Conservation (phyloP, 1,284 basidiomycete species). For the Ceratobasidium sp. region DNA sequence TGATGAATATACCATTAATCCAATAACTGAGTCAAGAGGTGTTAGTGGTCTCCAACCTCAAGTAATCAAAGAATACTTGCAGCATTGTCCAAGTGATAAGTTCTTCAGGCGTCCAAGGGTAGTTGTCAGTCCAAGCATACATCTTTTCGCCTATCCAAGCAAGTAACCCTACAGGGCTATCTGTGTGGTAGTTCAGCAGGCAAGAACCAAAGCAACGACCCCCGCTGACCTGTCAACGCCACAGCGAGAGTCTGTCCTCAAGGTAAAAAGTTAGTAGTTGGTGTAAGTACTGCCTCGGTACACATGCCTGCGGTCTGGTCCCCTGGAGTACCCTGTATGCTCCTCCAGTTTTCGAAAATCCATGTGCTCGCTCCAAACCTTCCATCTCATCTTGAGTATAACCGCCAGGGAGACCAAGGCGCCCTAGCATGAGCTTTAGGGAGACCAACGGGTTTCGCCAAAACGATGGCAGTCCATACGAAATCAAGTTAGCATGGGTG, state of each 20-base stretch:
- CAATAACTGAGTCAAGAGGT: constrained; percentile 9
- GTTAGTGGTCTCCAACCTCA: not conserved
- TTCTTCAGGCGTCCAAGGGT: constrained; percentile 44
- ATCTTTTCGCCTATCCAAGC: constrained; percentile 45
- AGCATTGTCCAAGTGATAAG: constrained; percentile 44
- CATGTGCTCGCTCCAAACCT: constrained; percentile 10
- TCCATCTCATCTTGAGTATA: constrained; percentile 22
- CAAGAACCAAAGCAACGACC: no score
- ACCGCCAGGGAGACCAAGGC: constrained; percentile 6
- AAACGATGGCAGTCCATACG: constrained; percentile 21
- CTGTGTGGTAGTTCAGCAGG: constrained; percentile 12
- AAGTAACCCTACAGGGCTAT: constrained; percentile 43
- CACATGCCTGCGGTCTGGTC: constrained; percentile 43
- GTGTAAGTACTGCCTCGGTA: no score
- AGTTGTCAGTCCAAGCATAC: constrained; percentile 42
- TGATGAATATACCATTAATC: constrained; percentile 7
- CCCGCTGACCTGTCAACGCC: constrained; percentile 40
- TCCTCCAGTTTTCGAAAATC: constrained; percentile 6
- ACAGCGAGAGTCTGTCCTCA: constrained; percentile 42
- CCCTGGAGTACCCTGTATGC: constrained; percentile 26
- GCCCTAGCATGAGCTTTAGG: constrained; percentile 16
- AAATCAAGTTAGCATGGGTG: constrained; percentile 29
- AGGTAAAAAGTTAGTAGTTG: not conserved
- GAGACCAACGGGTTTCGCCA: constrained; percentile 34
- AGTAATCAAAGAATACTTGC: not conserved